Percentiles rank a stretch among this genome's conserved stretches.
Conservation (phyloP, 331 rosid genomes). For the Malus hybrid region DNA sequence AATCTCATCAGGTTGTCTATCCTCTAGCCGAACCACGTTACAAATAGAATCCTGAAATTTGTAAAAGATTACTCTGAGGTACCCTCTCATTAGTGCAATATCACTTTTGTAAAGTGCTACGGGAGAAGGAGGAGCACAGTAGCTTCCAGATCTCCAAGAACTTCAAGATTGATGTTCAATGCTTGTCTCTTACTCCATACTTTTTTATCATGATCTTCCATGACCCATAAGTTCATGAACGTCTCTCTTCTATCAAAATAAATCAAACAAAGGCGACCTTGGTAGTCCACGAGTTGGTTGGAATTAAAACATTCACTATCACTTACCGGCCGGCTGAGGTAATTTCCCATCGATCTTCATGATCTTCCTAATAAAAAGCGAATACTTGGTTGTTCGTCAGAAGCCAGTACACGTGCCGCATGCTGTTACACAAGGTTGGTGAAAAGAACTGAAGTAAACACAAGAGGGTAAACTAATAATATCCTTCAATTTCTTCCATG, state of each 20-base stretch:
- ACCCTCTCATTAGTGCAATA: not conserved
- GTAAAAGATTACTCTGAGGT: not conserved
- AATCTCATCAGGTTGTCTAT: not conserved
- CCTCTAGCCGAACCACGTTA: not conserved
- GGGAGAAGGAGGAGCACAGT: not conserved
- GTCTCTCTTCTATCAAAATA: not conserved
- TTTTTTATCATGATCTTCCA: not conserved
- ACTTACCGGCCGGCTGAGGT: not conserved
- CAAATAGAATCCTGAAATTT: not conserved
- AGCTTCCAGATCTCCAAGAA: not conserved
- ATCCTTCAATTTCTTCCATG: too few species aligned
- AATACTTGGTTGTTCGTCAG: not conserved
- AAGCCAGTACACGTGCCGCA: not conserved
- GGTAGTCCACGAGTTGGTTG: not conserved
- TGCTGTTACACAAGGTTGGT: not conserved
- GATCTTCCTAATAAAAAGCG: not conserved
- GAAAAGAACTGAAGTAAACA: not conserved
- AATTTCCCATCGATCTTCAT: not conserved
- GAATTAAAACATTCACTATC: not conserved
- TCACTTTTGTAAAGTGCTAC: not conserved
- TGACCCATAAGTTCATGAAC: not conserved
- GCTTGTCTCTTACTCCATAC: not conserved
- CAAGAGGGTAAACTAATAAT: not conserved
- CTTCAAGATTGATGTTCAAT: not conserved
- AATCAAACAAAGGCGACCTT: not conserved